Evolutionary conservation across 176 grass and related monocot genomes (phyloP).

Genomic region (Rhipidocladum racemiflorum): DNA sequence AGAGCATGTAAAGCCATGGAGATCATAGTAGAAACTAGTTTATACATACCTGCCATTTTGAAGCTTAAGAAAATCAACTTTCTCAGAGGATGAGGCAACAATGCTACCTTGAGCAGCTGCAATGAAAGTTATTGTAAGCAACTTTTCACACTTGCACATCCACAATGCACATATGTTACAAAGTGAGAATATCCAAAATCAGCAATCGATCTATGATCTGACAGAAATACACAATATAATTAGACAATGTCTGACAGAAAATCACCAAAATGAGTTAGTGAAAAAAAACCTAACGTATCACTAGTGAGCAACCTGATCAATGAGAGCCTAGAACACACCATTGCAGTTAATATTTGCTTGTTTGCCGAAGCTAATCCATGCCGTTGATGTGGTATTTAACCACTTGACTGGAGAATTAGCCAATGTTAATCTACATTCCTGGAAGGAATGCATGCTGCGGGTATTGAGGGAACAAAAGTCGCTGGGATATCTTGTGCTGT

Average conservation of each 20-base stretch:
- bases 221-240: neutral
- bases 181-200: slow-evolving; percentile 23
- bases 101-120: slow-evolving; percentile 65
- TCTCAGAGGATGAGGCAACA: slow-evolving; percentile 51
- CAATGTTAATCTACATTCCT: slow-evolving; percentile 57
- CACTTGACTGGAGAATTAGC: slow-evolving; percentile 67
- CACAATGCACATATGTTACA: slow-evolving; percentile 12
- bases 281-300: slow-evolving; percentile 28
- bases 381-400: slow-evolving; percentile 49
- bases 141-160: slow-evolving; percentile 2
- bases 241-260: slow-evolving; percentile 1
- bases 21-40: neutral
- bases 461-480: slow-evolving; percentile 56
- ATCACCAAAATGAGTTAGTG: neutral
- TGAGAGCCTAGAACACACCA: slow-evolving; percentile 91
- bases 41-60: slow-evolving; percentile 89
- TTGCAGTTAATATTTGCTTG: slow-evolving; percentile 59
- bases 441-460: slow-evolving; percentile 41
- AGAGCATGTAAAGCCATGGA: neutral
- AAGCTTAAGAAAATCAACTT: slow-evolving; percentile 93
- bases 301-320: slow-evolving; percentile 43
- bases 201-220: slow-evolving; percentile 9
- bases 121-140: slow-evolving; percentile 37
- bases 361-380: slow-evolving; percentile 48
- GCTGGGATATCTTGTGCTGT: slow-evolving; percentile 58